A percentile compares a stretch with the other conserved stretches of the same genome.
These are phyloP conservation scores for Fomitopsis schrenkii DNA, from an alignment of 1,284 basidiomycete species.

Conservation along the genomic window DNA sequence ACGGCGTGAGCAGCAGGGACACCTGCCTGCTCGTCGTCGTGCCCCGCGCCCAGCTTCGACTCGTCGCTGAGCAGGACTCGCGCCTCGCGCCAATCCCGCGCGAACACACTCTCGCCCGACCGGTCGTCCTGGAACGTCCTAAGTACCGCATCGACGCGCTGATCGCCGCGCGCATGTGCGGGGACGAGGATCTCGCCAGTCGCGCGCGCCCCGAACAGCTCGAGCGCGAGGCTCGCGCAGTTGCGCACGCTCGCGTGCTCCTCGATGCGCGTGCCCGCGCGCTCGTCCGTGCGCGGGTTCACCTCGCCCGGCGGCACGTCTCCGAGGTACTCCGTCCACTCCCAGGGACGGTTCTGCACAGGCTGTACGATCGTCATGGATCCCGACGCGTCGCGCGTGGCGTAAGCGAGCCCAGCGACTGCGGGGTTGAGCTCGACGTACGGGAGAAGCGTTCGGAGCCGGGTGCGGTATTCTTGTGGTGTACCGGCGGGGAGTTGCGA, in stretches of 20 bases:
- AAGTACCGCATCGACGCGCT: constrained; percentile 39
- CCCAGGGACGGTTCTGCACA: constrained; percentile 76
- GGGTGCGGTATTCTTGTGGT: constrained; percentile 50
- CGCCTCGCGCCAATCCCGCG: constrained; percentile 72
- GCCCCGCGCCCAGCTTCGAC: constrained; percentile 26
- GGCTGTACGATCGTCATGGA: constrained; percentile 42
- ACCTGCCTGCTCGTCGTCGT: constrained; percentile 21
- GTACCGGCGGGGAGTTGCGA: constrained; percentile 53
- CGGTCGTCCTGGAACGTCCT: constrained; percentile 64
- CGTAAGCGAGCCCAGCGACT: constrained; percentile 56
- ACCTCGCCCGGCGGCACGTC: constrained; percentile 43
- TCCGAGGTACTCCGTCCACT: constrained; percentile 78
- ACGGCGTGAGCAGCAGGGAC: constrained; percentile 13
- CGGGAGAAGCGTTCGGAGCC: constrained; percentile 53
- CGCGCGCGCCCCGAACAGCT: constrained; percentile 58
- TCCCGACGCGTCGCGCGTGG: constrained; percentile 49
- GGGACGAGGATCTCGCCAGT: constrained; percentile 55
- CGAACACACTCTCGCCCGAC: constrained; percentile 58
- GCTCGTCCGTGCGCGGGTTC: constrained; percentile 37
- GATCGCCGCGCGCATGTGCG: constrained; percentile 20
- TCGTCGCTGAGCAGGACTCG: constrained; percentile 30
- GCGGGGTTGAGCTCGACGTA: constrained; percentile 45
- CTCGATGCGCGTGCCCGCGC: constrained; percentile 22
- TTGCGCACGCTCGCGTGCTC: constrained; percentile 52
- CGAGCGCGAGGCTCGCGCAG: constrained; percentile 66